Evolutionary conservation across 768 basidiomycete species (phyloP).

Genomic region (Tubosaeta sp.): DNA sequence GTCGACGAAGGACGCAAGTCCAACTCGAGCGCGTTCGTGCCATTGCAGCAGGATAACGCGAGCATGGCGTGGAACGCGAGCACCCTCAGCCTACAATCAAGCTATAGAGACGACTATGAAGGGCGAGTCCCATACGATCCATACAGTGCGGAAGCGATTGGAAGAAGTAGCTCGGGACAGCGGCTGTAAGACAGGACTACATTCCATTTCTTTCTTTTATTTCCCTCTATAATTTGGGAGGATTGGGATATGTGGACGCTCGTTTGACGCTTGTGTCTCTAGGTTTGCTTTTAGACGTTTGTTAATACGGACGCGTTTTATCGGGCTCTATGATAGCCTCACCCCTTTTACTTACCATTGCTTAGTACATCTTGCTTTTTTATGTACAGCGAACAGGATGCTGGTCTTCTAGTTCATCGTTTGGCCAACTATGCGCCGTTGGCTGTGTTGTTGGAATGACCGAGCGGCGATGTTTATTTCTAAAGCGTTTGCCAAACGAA

Average conservation of each 20-base stretch:
- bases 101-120: slow-evolving; percentile 34
- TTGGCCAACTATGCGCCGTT: neutral
- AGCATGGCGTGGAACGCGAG: slow-evolving; percentile 60
- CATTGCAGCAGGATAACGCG: slow-evolving; percentile 60
- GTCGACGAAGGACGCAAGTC: slow-evolving; percentile 37
- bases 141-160: slow-evolving; percentile 21
- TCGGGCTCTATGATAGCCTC: neutral
- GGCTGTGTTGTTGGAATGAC: neutral
- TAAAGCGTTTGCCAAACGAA: neutral
- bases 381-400: neutral
- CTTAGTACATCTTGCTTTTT: neutral
- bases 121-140: slow-evolving; percentile 22
- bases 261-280: neutral
- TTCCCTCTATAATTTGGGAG: neutral
- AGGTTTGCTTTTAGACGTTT: slow-evolving; percentile 1
- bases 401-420: neutral
- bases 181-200: slow-evolving; percentile 18
- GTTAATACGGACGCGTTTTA: slow-evolving; percentile 7
- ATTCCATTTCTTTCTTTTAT: neutral
- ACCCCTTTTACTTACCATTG: neutral
- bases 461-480: neutral
- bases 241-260: slow-evolving; percentile 8
- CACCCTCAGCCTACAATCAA: slow-evolving; percentile 39
- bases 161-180: slow-evolving; percentile 24
- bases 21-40: slow-evolving; percentile 68